phyloP scores from a whole-genome alignment of 1,284 basidiomycete genomes.

The Ceratorhiza oryzae-sativae region DNA sequence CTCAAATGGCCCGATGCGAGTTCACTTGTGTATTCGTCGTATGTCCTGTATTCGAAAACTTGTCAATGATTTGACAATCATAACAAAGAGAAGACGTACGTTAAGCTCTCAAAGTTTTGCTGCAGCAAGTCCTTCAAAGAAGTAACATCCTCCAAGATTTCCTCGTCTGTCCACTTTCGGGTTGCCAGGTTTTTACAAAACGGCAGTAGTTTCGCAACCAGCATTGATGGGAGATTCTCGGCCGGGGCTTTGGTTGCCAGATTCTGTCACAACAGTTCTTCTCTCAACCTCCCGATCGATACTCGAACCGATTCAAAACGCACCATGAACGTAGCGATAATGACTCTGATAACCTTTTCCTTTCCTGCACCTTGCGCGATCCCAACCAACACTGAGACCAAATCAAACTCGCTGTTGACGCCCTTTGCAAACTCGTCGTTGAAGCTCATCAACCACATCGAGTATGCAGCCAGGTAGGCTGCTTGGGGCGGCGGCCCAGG shows the following conservation, averaged over 20 bases:
- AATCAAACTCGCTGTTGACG: constrained; percentile 75
- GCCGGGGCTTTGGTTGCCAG: constrained; percentile 81
- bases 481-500: constrained; percentile 80
- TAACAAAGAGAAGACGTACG: constrained; percentile 60
- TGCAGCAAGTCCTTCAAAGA: constrained; percentile 85
- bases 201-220: constrained; percentile 85
- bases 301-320: constrained; percentile 43
- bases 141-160: constrained; percentile 89
- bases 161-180: constrained; percentile 94
- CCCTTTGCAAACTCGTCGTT: constrained; percentile 84
- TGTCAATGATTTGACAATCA: not conserved
- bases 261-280: constrained; percentile 62
- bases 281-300: not conserved
- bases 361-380: constrained; percentile 92
- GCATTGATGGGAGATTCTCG: constrained; percentile 89
- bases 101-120: constrained; percentile 84
- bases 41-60: constrained; percentile 68
- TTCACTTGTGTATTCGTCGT: constrained; percentile 95
- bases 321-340: constrained; percentile 90
- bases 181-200: constrained; percentile 84
- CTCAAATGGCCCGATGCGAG: constrained; percentile 88
- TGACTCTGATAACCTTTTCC: constrained; percentile 97
- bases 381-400: constrained; percentile 86
- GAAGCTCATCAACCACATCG: constrained; percentile 94
- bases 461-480: constrained; percentile 92